A percentile compares a stretch with the other conserved stretches of the same genome.
These are phyloP conservation scores for Akanthomyces dipterigenus DNA, from an alignment of 2,329 filamentous ascomycete genomes.

Conservation along the genomic window DNA sequence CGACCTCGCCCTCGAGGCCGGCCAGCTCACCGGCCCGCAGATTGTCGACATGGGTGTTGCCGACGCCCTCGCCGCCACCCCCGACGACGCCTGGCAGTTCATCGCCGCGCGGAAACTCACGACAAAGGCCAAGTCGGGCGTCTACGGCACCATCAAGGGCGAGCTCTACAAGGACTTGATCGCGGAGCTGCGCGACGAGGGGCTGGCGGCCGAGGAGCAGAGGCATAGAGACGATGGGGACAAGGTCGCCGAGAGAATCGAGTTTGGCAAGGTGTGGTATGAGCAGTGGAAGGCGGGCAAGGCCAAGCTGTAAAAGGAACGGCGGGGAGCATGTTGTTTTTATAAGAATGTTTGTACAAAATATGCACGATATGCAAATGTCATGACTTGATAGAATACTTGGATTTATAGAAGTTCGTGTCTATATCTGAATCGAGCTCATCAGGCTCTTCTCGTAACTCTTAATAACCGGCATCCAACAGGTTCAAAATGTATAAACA, in stretches of 20 bases:
- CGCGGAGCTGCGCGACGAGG: constrained; percentile 46
- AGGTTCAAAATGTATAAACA: not conserved
- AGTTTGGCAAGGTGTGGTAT: constrained; percentile 39
- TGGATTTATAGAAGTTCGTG: not conserved
- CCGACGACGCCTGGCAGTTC: constrained; percentile 56
- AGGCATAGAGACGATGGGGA: constrained; percentile 36
- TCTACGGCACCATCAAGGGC: constrained; percentile 65
- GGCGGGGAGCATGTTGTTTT: too few species aligned
- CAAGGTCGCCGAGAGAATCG: constrained; percentile 35
- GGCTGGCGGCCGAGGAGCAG: constrained; percentile 42
- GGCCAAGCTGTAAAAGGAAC: constrained; percentile 28
- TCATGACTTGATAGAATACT: not conserved
- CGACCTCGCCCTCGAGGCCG: constrained; percentile 65
- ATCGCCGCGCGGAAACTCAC: constrained; percentile 52
- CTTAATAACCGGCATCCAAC: not conserved
- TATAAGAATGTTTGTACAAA: not conserved
- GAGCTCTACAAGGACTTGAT: constrained; percentile 69
- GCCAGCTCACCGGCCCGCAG: constrained; percentile 55
- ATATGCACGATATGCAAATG: not conserved
- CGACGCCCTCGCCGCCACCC: constrained; percentile 49
- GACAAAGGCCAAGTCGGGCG: constrained; percentile 55
- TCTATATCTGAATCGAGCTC: not conserved
- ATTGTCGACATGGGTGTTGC: constrained; percentile 62
- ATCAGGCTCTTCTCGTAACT: not conserved
- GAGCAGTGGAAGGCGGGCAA: constrained; percentile 39